Evolutionary conservation across 176 grass and related monocot genomes (phyloP), one percentile per base, ranked within the genome.

Genomic region (Juncus inflexus): DNA sequence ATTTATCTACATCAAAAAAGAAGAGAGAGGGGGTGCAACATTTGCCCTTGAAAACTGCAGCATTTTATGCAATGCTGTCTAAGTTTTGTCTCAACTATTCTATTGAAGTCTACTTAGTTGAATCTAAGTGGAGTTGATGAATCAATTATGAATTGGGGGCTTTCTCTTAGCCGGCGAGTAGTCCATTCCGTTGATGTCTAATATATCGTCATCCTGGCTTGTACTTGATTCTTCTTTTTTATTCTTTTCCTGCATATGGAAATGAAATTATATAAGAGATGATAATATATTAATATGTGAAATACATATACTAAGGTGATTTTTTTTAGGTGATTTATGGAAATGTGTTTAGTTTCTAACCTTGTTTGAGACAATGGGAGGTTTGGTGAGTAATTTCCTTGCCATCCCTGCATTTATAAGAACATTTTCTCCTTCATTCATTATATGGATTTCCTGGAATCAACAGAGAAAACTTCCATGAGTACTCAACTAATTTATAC

Each of bases 171-270:
- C 94, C 11, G 94, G 94, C 19, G 89, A 86, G 74, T 99, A 99
- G 64, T 99, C 94, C 94, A 99, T 92, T 11, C 85, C 94, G 50
- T 85, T 88, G 63, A 99, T 84, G 68, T 99, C 94, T 11, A 99
- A 42, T 9, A 81, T 70, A 78, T 90, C 88, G 0, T 85, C 74
- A 65, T 89, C 81, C 9, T 58, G 40, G 53, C 35, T 19, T 28
- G 12, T n/a, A 55, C 40, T 37, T 49, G 72, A 15, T 52, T 35
- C 10, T 16, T 63, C 12, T 13, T 37, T 9, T 28, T 36, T 58
- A 5, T 55, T 51, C 3, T 77, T 60, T 0, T 50, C 15, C 54
- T 67, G 40, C 36, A 11, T 65, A 2, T 8, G 14, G 14, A 38
- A 7, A 16, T n/a, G 6, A 9, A 15, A 51, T 58, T 58, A 7